Evolutionary conservation across 2,329 filamentous ascomycete species (phyloP).

Genomic region (Aspergillus uvarum): DNA sequence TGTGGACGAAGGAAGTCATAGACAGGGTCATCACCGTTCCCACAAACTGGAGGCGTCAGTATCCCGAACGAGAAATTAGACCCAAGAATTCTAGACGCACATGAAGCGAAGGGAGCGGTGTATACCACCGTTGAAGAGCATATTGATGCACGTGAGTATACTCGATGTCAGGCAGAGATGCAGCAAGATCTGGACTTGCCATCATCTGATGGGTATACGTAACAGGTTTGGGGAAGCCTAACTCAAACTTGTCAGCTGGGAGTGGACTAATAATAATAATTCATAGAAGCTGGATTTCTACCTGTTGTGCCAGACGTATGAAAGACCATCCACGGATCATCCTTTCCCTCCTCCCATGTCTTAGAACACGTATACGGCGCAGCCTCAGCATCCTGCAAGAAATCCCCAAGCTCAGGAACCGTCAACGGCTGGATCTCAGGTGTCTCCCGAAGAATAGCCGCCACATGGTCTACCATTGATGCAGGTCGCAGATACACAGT

Average conservation of each 20-base stretch:
- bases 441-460: constrained; percentile 6
- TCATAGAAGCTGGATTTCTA: not conserved
- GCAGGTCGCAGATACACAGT: constrained; percentile 19
- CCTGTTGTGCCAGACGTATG: constrained; percentile 32
- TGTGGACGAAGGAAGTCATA: constrained; percentile 19
- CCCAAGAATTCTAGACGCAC: constrained; percentile 10
- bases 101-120: constrained; percentile 25
- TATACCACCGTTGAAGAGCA: constrained; percentile 20
- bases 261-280: not conserved
- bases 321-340: constrained; percentile 31
- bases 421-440: constrained; percentile 17
- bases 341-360: constrained; percentile 27
- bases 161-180: constrained; percentile 12
- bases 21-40: constrained; percentile 22
- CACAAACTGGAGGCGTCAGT: constrained; percentile 13
- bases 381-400: constrained; percentile 20
- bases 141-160: constrained; percentile 13
- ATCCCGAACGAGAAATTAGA: not conserved
- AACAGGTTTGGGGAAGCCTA: constrained; percentile 24
- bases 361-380: constrained; percentile 20
- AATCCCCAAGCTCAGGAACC: constrained; percentile 18
- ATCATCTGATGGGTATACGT: constrained; percentile 27
- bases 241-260: not conserved
- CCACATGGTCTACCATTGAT: constrained; percentile 14
- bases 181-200: constrained; percentile 11